Evolutionary conservation across 352 stramenopile species (phyloP).

Genomic region (Proteromonas lacertae): DNA sequence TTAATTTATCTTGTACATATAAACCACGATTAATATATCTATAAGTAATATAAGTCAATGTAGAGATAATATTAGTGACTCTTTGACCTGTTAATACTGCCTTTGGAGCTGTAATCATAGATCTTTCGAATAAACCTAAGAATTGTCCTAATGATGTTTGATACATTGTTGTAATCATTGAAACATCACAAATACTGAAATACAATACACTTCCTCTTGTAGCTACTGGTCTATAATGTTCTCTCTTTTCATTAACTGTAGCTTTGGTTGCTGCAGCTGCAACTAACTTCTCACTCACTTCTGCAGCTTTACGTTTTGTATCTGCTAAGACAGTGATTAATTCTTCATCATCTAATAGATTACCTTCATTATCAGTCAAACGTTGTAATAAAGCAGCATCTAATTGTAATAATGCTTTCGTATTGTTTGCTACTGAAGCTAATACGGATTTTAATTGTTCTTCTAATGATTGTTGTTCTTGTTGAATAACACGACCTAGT

Average conservation of each 20-base stretch:
- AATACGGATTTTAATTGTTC: conserved; percentile 43
- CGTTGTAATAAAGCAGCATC: conserved; percentile 40
- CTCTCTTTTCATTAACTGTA: conserved; percentile 48
- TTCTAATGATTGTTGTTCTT: conserved; percentile 45
- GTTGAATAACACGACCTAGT: conserved; percentile 44
- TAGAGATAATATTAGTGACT: conserved; percentile 41
- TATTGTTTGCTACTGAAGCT: conserved; percentile 36
- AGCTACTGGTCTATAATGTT: conserved; percentile 50
- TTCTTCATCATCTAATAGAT: conserved; percentile 38
- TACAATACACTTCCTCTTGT: conserved; percentile 41
- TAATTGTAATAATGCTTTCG: conserved; percentile 32
- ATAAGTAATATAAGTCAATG: conserved; percentile 58
- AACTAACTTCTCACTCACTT: conserved; percentile 52
- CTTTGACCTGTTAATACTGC: conserved; percentile 30
- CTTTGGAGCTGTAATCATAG: conserved; percentile 35
- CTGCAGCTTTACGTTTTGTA: conserved; percentile 44
- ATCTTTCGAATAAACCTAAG: conserved; percentile 29
- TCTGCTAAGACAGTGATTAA: conserved; percentile 30
- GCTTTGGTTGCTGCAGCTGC: conserved; percentile 36
- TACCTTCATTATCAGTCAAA: conserved; percentile 34
- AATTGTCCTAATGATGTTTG: conserved; percentile 52
- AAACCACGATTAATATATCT: conserved; percentile 63
- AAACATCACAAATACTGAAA: conserved; percentile 46
- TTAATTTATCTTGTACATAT: conserved; percentile 66
- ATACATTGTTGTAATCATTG: conserved; percentile 48